Conservation (phyloP, 352 stramenopile species). For the Blastocystis sp. region DNA sequence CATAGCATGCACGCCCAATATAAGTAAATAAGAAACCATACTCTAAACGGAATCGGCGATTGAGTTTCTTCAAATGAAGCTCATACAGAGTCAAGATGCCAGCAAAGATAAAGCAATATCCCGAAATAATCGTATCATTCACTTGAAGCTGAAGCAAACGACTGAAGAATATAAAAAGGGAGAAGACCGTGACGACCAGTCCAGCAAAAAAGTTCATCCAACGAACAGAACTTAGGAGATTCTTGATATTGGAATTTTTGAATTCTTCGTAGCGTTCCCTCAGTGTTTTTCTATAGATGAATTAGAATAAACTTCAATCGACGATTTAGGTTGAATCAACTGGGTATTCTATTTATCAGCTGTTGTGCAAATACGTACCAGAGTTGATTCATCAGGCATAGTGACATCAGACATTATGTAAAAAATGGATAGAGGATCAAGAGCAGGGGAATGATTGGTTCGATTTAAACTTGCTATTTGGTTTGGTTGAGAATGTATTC, state of each 20-base stretch:
- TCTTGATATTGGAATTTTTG: background rate
- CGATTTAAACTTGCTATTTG: background rate
- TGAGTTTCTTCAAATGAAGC: slow-evolving; percentile 26
- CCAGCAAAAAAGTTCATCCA: slow-evolving; percentile 17
- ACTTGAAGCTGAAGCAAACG: background rate
- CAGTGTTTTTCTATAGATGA: slow-evolving; percentile 12
- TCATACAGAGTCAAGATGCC: slow-evolving; percentile 44
- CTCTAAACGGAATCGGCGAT: background rate
- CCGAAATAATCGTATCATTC: background rate
- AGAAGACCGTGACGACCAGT: background rate
- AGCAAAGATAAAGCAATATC: slow-evolving; percentile 14
- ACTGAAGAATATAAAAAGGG: background rate
- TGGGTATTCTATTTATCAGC: slow-evolving; percentile 32
- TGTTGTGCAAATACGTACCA: background rate
- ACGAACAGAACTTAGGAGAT: slow-evolving; percentile 15
- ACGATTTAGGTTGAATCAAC: background rate
- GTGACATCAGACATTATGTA: background rate
- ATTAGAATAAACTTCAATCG: background rate
- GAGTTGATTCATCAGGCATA: background rate
- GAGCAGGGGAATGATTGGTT: background rate
- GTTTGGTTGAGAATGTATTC: too few relatives aligned
- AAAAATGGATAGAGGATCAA: background rate
- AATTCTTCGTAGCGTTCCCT: background rate
- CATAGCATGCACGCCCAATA: slow-evolving; percentile 24
- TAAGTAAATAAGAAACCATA: slow-evolving; percentile 55